These are phyloP conservation scores for Immersiella caudata DNA, from an alignment of 495 filamentous ascomycete genomes.

Conservation along the genomic window DNA sequence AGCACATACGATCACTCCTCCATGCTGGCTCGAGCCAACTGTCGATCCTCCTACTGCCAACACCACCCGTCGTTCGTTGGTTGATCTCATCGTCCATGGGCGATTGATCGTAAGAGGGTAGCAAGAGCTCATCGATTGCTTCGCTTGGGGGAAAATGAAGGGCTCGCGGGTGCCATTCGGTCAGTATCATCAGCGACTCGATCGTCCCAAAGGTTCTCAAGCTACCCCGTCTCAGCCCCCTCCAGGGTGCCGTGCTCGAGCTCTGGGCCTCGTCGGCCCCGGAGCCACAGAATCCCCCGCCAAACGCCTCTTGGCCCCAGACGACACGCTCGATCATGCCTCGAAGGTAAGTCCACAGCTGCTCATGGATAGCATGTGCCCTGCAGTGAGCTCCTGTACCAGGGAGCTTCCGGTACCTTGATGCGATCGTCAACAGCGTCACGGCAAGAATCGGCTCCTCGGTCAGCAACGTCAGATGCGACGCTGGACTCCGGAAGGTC, in stretches of 20 bases:
- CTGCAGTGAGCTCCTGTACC: constrained; percentile 82
- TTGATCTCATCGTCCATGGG: constrained; percentile 53
- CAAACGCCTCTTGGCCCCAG: constrained; percentile 94
- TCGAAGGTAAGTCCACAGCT: constrained; percentile 92
- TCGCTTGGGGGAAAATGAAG: constrained; percentile 94
- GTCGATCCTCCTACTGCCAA: constrained; percentile 75
- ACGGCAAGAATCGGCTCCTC: constrained; percentile 92
- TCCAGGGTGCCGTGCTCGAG: constrained; percentile 62
- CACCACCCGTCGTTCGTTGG: constrained; percentile 48
- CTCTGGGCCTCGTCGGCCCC: constrained; percentile 64
- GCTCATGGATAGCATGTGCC: constrained; percentile 88
- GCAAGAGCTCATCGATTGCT: constrained; percentile 61
- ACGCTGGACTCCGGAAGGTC: constrained; percentile 72
- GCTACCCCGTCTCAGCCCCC: constrained; percentile 68
- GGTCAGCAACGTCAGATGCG: constrained; percentile 74
- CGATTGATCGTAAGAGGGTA: constrained; percentile 52
- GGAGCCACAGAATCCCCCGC: constrained; percentile 81
- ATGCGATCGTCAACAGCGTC: constrained; percentile 87
- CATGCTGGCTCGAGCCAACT: constrained; percentile 97
- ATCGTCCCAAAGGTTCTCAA: constrained; percentile 89
- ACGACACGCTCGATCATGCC: constrained; percentile 93
- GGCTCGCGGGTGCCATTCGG: constrained; percentile 94
- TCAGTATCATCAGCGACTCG: constrained; percentile 88
- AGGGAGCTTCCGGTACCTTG: constrained; percentile 76
- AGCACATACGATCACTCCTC: constrained; percentile 96